Conservation (phyloP, 495 filamentous ascomycete genomes). For the Neurospora tetrasperma region DNA sequence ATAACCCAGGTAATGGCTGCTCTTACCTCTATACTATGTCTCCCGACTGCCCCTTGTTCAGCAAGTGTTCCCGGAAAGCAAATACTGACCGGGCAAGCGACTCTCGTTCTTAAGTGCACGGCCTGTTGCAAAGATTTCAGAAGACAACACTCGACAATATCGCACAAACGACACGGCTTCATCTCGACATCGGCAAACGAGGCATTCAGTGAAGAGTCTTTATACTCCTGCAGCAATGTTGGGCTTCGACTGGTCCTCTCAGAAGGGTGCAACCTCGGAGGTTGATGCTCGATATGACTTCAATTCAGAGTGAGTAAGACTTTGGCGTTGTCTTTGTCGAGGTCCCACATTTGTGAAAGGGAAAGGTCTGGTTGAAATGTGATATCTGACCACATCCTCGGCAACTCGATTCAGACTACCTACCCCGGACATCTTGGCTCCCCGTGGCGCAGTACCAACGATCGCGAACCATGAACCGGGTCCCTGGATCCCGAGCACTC, state of each 20-base stretch:
- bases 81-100: not conserved
- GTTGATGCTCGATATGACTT: not conserved
- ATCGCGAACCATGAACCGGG: slow-evolving; percentile 4
- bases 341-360: not conserved
- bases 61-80: not conserved
- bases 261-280: not conserved
- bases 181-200: not conserved
- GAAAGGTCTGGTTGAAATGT: not conserved
- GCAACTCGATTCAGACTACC: not conserved
- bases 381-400: slow-evolving; percentile 14
- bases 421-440: slow-evolving; percentile 1
- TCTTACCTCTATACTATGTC: not conserved
- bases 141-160: not conserved
- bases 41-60: not conserved
- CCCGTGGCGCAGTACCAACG: not conserved
- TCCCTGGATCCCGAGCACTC: slow-evolving; percentile 1
- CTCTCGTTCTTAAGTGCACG: not conserved
- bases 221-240: not conserved
- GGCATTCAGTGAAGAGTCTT: not conserved
- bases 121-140: not conserved
- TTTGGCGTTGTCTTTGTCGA: not conserved
- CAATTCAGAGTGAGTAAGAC: not conserved
- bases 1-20: not conserved
- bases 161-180: not conserved
- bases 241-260: not conserved